These are phyloP conservation scores for Trifolium repens DNA, from an alignment of 306 rosid genomes.

Conservation along the genomic window DNA sequence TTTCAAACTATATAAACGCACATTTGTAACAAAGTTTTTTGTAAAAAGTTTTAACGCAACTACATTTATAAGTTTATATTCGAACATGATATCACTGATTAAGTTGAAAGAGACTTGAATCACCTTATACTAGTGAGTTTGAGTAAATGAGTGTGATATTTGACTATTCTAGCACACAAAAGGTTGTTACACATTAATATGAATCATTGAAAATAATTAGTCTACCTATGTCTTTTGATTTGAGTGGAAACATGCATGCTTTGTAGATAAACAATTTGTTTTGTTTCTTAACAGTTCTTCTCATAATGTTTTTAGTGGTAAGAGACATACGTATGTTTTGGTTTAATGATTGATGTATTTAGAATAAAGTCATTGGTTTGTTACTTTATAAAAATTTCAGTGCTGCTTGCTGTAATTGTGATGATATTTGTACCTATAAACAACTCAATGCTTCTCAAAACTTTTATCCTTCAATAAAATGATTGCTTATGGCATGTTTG, in stretches of 20 bases:
- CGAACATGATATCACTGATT: not conserved
- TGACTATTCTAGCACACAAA: not conserved
- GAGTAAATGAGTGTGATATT: not conserved
- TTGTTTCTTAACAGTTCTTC: not conserved
- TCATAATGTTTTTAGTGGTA: conserved; percentile 1
- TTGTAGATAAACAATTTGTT: conserved; percentile 17
- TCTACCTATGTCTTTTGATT: not conserved
- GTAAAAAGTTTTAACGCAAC: too few species aligned
- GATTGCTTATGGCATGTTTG: not conserved
- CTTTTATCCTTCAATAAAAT: not conserved
- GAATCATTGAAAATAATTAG: conserved; percentile 15
- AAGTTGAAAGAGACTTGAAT: not conserved
- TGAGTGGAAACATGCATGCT: not conserved
- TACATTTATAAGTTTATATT: not conserved
- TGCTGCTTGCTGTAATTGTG: conserved; percentile 23
- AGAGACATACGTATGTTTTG: conserved; percentile 3
- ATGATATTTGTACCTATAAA: not conserved
- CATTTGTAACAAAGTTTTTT: not conserved
- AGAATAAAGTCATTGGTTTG: not conserved
- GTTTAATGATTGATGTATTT: not conserved
- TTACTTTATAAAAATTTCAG: not conserved
- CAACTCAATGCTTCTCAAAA: not conserved
- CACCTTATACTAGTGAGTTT: not conserved
- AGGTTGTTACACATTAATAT: conserved; percentile 16
- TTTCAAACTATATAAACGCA: not conserved